Evolutionary conservation across 805 yeast species (phyloP), one percentile per base, ranked within the genome.

Genomic region (Cyberlindnera suaveolens): DNA sequence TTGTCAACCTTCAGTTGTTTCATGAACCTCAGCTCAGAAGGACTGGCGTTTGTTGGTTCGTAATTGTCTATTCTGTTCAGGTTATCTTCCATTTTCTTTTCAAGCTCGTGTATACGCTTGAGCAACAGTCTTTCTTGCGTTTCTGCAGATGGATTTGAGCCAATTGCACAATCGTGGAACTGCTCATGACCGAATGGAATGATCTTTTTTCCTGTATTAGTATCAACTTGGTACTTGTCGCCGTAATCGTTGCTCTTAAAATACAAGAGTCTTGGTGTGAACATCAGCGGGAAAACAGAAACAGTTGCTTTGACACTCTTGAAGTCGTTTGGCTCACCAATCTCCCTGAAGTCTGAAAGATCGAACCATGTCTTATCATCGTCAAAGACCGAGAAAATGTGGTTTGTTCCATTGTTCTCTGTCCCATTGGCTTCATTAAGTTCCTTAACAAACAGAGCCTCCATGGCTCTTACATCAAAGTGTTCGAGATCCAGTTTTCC

Each of bases 231-330:
- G 42, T 56, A 63, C 41, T 56, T 63, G 34, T 68, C 67, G 2
- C 69, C 72, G 47, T 74, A 70, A 40, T 70, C 71, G 2, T 87
- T 79, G 48, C 82, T 79, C 39, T 91, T 71, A 47, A 75, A 65
- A 58, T 86, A 90, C 3, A 82, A 68, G 57, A 89, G 82, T 36
- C 77, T 66, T 5, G 91, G 85, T 0, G 95, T 70, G 60, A 66
- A 78, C 52, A 86, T 53, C 48, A 89, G 62, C 3, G 95, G 91
- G 35, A 66, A 56, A 3, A 82, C 74, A 13, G 63, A 66, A 38
- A 87, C 68, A 11, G 53, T 35, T 45, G 81, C 67, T 4, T 62
- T 53, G 39, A 61, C 60, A 1, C 61, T 58, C 9, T 58, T 55
- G 7, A 73, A 46, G 4, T 71, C 54, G 5, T 11, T 11, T 1